Base-by-base conservation (phyloP, 2,329 filamentous ascomycete species). In the Talaromyces atroroseus region DNA sequence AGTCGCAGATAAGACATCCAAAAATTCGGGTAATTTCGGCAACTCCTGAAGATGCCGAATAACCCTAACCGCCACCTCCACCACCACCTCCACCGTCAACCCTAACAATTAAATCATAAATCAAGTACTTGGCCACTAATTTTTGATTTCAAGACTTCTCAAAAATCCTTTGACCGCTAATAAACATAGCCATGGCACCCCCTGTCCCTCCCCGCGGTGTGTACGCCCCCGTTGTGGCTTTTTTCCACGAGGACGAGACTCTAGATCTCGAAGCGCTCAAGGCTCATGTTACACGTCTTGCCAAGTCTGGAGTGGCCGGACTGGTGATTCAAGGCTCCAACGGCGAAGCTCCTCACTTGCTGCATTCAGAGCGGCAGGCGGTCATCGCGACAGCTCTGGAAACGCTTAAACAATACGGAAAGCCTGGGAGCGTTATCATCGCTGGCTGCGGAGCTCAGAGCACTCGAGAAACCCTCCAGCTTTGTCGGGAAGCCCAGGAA, bases 401-500 rank as follows among this genome's bases (percentile, higher is more conserved):
- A 54, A 51, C 54, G 85, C n/a, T 56, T 11, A 45, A 40, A 7
- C 11, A 34, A 3, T 8, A 51, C 14, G 48, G 48, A 1, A 36
- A 49, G 5, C 40, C 20, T 10, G n/a, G 42, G 3, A 3, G 46
- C 3, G 49, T 40, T 45, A 72, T 90, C 61, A 86, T 90, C 58
- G 87, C 88, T 40, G 87, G 88, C 44, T 89, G 86, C 65, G 85
- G 85, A 54, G 79, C 81, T 52, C 85, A 88, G 66, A 87, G 84
- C 53, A 86, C 83, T 10, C 78, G 83, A 57, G 86, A 90, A 72
- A 82, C 83, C 14, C 78, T 89, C 56, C 76, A 82, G 60, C 79
- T 75, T 62, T 68, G 79, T 53, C 60, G 63, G 23, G 65, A 68
- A 48, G 65, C 65, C 6, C 66, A 66, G 12, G 54, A 63, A 11